Conservation (phyloP, 768 basidiomycete genomes). For the Macrolepiota albuminosa region DNA sequence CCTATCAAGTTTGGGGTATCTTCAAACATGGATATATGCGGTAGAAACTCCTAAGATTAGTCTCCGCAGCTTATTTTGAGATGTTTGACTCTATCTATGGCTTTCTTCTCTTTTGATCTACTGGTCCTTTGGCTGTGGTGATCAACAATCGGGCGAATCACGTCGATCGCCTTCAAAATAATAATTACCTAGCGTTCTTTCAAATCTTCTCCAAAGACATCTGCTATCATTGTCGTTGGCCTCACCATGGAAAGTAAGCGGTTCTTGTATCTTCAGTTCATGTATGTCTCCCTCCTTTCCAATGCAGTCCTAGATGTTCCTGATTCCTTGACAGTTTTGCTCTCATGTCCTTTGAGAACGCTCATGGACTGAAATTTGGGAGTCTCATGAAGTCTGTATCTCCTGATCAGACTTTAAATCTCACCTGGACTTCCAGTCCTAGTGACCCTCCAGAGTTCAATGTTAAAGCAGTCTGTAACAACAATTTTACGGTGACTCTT, state of each 20-base stretch:
- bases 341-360: not conserved
- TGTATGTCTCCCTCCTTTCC: not conserved
- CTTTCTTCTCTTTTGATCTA: not conserved
- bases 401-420: not conserved
- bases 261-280: not conserved
- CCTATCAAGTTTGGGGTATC: no score
- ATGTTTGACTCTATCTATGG: not conserved
- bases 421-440: not conserved
- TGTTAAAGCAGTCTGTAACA: slow-evolving; percentile 4
- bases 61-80: not conserved
- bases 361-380: not conserved
- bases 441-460: slow-evolving; percentile 4
- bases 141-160: not conserved
- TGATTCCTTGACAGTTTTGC: not conserved
- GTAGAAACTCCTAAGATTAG: not conserved
- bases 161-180: not conserved
- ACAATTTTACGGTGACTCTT: not conserved
- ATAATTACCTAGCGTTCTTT: not conserved
- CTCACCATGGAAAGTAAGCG: not conserved
- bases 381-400: not conserved
- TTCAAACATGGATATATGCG: not conserved
- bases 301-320: not conserved
- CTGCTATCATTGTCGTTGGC: not conserved
- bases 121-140: not conserved
- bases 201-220: not conserved